Evolutionary conservation across 2,329 filamentous ascomycete species (phyloP).

Genomic region (Raffaelea arxii): DNA sequence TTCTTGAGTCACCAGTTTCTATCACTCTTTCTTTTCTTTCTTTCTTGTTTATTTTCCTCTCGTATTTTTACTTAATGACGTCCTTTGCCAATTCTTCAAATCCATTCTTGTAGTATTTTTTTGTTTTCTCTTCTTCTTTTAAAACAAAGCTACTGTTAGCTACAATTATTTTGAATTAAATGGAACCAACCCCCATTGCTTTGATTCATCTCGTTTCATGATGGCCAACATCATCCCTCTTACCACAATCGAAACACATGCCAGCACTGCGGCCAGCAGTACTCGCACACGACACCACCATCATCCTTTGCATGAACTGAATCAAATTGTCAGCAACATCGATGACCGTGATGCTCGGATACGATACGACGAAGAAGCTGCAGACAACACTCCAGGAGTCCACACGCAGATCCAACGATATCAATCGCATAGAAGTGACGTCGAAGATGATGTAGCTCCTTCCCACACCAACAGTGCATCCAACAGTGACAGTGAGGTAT

Average conservation of each 20-base stretch:
- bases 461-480: not conserved
- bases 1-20: no score
- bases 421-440: not conserved
- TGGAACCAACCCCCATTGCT: no score
- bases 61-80: no score
- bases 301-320: not conserved
- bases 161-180: no score
- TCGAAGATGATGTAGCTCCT: no score
- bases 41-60: no score
- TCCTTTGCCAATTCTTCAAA: no score
- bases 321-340: slow-evolving; percentile 4
- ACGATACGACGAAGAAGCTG: slow-evolving; percentile 11
- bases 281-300: slow-evolving; percentile 2
- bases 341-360: slow-evolving; percentile 9
- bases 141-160: not conserved
- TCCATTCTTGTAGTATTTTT: not conserved
- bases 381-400: slow-evolving; percentile 5
- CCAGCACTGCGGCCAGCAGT: not conserved
- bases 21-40: no score
- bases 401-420: slow-evolving; percentile 1
- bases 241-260: not conserved
- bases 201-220: no score
- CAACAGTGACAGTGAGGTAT: slow-evolving; percentile 19
- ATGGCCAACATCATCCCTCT: no score
- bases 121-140: not conserved